Conservation (phyloP, 169 alveolate genomes). For the Plasmodium reichenowi region DNA sequence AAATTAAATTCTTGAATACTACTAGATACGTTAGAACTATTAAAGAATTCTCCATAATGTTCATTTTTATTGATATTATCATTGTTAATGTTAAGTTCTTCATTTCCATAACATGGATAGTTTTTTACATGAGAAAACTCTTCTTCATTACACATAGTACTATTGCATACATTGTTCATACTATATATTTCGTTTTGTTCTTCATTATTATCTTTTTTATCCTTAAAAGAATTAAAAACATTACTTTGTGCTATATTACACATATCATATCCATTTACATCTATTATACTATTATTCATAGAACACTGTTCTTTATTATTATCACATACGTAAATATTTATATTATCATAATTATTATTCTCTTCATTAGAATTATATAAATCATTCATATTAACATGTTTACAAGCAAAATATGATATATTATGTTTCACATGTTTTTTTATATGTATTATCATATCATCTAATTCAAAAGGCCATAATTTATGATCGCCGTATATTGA, state of each 20-base stretch:
- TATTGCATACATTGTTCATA: slow-evolving; percentile 8
- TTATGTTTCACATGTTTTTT: slow-evolving; percentile 52
- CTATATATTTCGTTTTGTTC: background rate
- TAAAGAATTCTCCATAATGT: slow-evolving; percentile 13
- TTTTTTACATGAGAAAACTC: slow-evolving; percentile 12
- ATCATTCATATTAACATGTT: slow-evolving; percentile 43
- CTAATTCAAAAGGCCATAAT: slow-evolving; percentile 7
- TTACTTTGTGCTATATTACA: slow-evolving; percentile 21
- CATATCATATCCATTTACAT: slow-evolving; percentile 16
- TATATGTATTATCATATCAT: slow-evolving; percentile 65
- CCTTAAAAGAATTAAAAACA: slow-evolving; percentile 13
- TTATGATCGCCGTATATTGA: slow-evolving; percentile 17
- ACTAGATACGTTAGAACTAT: slow-evolving; percentile 17
- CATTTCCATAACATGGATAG: slow-evolving; percentile 3
- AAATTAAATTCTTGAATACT: slow-evolving; percentile 6
- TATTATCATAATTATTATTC: slow-evolving; percentile 45
- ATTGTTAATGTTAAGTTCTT: slow-evolving; percentile 12
- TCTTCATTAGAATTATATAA: slow-evolving; percentile 46
- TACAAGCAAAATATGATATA: slow-evolving; percentile 68
- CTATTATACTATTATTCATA: slow-evolving; percentile 16
- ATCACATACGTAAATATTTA: slow-evolving; percentile 54
- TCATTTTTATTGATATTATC: slow-evolving; percentile 3
- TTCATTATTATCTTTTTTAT: slow-evolving; percentile 11
- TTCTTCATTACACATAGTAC: background rate
- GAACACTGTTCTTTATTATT: slow-evolving; percentile 23